phyloP scores from a whole-genome alignment of 345 rosid genomes.

The Populus nigra region DNA sequence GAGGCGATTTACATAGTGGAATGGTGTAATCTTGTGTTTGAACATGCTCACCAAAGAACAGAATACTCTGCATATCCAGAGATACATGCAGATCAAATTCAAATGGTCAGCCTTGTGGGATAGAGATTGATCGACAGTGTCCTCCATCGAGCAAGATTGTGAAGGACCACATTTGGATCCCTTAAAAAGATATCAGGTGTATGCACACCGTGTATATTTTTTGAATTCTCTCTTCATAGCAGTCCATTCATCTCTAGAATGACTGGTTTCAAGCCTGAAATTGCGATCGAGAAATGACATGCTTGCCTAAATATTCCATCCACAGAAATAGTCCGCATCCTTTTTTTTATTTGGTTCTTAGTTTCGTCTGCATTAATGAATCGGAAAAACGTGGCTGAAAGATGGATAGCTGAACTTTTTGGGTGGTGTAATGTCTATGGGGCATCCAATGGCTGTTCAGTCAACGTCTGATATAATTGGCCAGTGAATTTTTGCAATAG shows the following conservation, averaged over 20 bases:
- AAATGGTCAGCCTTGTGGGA: not conserved
- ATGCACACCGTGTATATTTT: not conserved
- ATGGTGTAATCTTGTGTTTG: not conserved
- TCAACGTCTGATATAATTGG: constrained; percentile 27
- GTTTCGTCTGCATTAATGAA: not conserved
- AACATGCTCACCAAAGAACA: not conserved
- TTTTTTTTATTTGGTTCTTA: not conserved
- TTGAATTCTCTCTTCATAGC: not conserved
- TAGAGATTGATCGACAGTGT: not conserved
- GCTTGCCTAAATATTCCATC: not conserved
- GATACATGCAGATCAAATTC: not conserved
- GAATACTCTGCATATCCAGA: not conserved
- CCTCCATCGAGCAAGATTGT: not conserved
- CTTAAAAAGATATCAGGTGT: not conserved
- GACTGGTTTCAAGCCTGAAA: not conserved
- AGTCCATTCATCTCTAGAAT: not conserved
- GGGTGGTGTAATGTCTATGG: not conserved
- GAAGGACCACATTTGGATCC: not conserved
- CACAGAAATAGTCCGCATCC: not conserved
- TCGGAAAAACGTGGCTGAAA: constrained; percentile 10
- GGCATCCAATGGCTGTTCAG: constrained; percentile 13
- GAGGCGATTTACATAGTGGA: not conserved
- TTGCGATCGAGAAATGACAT: not conserved
- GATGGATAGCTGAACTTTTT: not conserved
- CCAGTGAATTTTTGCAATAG: not conserved